Evolutionary conservation across 768 basidiomycete genomes (phyloP), one percentile per base, ranked within the genome.

Genomic region (Coprinellus micaceus): DNA sequence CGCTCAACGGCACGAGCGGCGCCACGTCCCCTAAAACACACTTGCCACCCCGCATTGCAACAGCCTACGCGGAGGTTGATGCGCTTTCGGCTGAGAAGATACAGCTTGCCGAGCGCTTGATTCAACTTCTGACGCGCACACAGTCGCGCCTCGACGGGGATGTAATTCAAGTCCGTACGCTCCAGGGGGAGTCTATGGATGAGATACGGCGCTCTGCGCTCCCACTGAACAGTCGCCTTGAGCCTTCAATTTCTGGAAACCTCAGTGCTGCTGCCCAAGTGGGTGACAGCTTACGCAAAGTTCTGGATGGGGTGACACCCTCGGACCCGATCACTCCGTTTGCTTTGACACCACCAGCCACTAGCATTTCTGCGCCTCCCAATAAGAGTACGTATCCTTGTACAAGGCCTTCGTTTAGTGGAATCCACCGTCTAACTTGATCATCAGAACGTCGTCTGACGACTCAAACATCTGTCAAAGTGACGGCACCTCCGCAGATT

Each of bases 141-240:
- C 75, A 76, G 44, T 70, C 76, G 13, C 71, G 78, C 41, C 75
- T 84, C 12, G 81, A 82, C 58, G 66, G 72, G 2, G 82, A 84
- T 61, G 69, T 84, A 21, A 64, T 66, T 48, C 75, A 74, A 61
- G 78, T 80, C 26, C 66, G 76, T 44, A 69, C 74, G 17, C 64
- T 82, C 21, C 79, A 80, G 58, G 81, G 81, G 30, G 81, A 80
- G 56, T 51, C 70, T 4, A 67, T 70, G 17, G 75, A 77, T 48
- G 55, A 54, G 2, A 54, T 33, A 4, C 46, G 54, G 22, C 59
- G 41, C 58, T 64, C 12, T 59, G 59, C 4, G 57, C 63, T 22
- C 53, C 56, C 17, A 54, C 56, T 9, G 56, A 33, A 33, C 13
- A 33, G 56, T 22, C 61, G 59, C 29, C 61, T 61, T 21, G 45